Percentiles rank a stretch among this genome's conserved stretches.
phyloP scores from a whole-genome alignment of 176 grass and related monocot species.

The Avena eriantha region DNA sequence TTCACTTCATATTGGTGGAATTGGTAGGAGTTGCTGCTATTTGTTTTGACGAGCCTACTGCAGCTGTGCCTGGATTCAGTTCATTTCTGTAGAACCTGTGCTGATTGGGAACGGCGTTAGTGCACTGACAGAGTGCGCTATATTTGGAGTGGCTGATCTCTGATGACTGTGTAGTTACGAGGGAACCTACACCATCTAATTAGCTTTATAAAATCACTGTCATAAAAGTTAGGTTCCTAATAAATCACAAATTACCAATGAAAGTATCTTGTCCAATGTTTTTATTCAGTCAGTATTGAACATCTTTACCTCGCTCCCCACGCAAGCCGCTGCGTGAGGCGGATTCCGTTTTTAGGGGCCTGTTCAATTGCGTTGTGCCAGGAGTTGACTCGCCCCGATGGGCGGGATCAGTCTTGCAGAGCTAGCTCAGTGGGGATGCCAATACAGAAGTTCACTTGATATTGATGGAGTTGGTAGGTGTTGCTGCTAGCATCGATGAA shows the following conservation, averaged over 20 bases:
- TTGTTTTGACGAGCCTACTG: not conserved
- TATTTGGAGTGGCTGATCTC: not conserved
- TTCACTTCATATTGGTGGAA: not conserved
- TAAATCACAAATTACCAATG: not conserved
- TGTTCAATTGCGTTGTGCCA: not conserved
- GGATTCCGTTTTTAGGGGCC: not conserved
- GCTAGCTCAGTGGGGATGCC: not conserved
- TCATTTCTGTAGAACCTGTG: not conserved
- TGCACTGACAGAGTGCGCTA: not conserved
- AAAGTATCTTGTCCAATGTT: not conserved
- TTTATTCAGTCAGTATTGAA: not conserved
- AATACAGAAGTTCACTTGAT: slow-evolving; percentile 3
- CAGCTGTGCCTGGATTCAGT: not conserved
- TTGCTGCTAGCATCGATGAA: not conserved
- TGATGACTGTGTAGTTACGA: too few relatives aligned
- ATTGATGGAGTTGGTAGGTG: not conserved
- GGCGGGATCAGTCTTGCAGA: not conserved
- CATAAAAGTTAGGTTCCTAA: not conserved
- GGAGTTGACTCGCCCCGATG: not conserved
- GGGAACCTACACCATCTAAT: too few relatives aligned
- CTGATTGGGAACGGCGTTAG: not conserved
- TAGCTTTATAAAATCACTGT: not conserved
- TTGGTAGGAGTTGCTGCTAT: not conserved
- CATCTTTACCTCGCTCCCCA: not conserved
- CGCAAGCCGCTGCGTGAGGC: slow-evolving; percentile 13